Evolutionary conservation across 1,284 basidiomycete species (phyloP).

Genomic region (Albatrellus sp.): DNA sequence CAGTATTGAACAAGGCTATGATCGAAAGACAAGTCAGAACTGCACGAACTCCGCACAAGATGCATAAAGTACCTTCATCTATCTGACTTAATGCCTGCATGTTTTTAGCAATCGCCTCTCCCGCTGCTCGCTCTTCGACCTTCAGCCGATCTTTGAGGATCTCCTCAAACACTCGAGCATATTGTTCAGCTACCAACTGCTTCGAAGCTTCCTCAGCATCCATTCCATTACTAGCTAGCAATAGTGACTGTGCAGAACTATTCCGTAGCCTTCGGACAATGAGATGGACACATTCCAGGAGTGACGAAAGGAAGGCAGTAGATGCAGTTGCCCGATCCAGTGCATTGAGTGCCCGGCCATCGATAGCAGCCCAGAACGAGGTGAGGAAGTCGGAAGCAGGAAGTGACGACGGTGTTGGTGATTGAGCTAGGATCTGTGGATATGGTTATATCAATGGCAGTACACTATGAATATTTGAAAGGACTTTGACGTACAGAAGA

Average conservation of each 20-base stretch:
- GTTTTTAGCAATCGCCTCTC: conserved; percentile 30
- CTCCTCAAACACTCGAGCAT: conserved; percentile 37
- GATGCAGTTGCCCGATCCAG: conserved; percentile 36
- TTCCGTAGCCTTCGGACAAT: conserved; percentile 30
- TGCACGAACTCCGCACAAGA: background rate
- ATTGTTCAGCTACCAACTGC: conserved; percentile 31
- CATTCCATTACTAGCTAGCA: conserved; percentile 9
- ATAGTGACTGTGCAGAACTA: conserved; percentile 5
- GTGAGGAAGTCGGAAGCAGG: conserved; percentile 31
- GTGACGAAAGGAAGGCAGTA: conserved; percentile 52
- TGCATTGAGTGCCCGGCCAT: conserved; percentile 47
- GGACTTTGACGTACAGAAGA: conserved; percentile 26
- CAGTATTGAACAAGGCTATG: conserved; percentile 29
- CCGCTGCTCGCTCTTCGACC: conserved; percentile 32
- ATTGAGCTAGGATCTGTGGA: conserved; percentile 15
- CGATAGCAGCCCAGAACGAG: conserved; percentile 69
- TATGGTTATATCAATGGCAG: conserved; percentile 2
- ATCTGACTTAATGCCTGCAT: conserved; percentile 29
- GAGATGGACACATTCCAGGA: conserved; percentile 61
- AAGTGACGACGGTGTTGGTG: conserved; percentile 5
- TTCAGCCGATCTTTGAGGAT: conserved; percentile 29
- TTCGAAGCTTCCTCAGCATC: conserved; percentile 11
- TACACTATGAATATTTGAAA: conserved; percentile 11
- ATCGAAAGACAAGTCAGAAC: background rate
- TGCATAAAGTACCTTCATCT: conserved; percentile 25